Evolutionary conservation across 805 yeast species (phyloP).

Genomic region (Saccharomycopsis guyanensis): DNA sequence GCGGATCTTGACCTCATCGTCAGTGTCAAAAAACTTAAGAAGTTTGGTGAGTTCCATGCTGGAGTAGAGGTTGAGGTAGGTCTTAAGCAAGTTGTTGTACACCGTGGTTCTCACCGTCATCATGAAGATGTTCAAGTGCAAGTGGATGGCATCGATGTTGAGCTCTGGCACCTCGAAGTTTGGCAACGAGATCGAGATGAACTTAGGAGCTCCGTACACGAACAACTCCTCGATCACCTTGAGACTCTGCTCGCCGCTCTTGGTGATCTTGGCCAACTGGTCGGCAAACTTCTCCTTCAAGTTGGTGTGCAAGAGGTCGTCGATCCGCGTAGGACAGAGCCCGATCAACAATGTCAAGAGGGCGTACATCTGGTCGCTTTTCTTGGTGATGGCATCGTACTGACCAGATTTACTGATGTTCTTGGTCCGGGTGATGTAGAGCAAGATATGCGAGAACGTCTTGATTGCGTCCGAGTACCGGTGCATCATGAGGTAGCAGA

Average conservation of each 20-base stretch:
- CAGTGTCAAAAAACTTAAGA: conserved; percentile 33
- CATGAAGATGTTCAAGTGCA: conserved; percentile 38
- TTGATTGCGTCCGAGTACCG: conserved; percentile 44
- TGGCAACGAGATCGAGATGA: conserved; percentile 35
- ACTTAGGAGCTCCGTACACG: conserved; percentile 41
- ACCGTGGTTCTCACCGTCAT: conserved; percentile 32
- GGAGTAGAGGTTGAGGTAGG: conserved; percentile 39
- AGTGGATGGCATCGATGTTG: conserved; percentile 33
- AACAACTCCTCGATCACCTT: conserved; percentile 39
- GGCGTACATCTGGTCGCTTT: conserved; percentile 45
- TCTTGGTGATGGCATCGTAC: conserved; percentile 39
- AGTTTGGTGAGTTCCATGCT: conserved; percentile 38
- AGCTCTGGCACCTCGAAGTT: conserved; percentile 27
- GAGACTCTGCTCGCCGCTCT: conserved; percentile 36
- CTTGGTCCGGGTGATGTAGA: conserved; percentile 39
- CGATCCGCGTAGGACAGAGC: conserved; percentile 39
- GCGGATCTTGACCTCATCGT: conserved; percentile 26
- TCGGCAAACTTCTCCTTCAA: conserved; percentile 41
- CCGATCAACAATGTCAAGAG: conserved; percentile 39
- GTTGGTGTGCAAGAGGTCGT: conserved; percentile 36
- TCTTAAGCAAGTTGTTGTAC: conserved; percentile 34
- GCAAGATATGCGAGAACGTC: conserved; percentile 39
- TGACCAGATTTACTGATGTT: conserved; percentile 36
- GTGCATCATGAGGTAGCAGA: conserved; percentile 43
- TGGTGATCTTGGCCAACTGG: conserved; percentile 34